These are phyloP conservation scores for Solanum boliviense DNA, from an alignment of 257 asterid genomes.

Conservation along the genomic window DNA sequence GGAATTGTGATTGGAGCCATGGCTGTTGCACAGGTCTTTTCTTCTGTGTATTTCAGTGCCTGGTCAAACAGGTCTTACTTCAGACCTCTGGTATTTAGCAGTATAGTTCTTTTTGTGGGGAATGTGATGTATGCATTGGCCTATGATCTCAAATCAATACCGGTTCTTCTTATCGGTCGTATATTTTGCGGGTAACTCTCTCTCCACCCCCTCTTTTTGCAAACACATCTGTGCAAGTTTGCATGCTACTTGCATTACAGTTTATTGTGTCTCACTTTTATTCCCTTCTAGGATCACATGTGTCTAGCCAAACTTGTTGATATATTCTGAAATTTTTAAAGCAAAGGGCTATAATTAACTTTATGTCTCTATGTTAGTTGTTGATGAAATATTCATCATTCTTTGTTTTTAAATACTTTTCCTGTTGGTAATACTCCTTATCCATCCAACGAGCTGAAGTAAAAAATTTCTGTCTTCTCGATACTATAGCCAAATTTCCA, in stretches of 20 bases:
- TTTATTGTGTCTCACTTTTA: background rate
- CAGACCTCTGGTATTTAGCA: constrained; percentile 83
- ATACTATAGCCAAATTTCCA: too few relatives aligned
- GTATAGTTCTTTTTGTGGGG: constrained; percentile 66
- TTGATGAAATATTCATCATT: too few relatives aligned
- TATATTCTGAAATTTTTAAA: background rate
- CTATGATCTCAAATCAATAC: constrained; percentile 59
- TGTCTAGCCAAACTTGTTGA: background rate
- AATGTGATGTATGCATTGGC: constrained; percentile 90
- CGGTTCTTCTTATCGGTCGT: constrained; percentile 71
- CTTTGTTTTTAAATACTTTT: too few relatives aligned
- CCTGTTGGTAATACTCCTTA: too few relatives aligned
- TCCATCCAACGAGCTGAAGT: too few relatives aligned
- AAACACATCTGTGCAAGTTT: background rate
- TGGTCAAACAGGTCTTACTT: constrained; percentile 96
- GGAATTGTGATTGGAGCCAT: constrained; percentile 92
- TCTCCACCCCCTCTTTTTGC: background rate
- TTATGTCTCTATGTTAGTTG: background rate
- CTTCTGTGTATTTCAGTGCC: constrained; percentile 97
- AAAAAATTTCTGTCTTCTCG: too few relatives aligned
- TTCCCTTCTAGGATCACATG: background rate
- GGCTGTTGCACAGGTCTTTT: constrained; percentile 97
- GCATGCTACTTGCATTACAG: background rate
- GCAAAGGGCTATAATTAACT: background rate
- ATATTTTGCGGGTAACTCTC: constrained; percentile 72